Conservation (phyloP, 1,284 basidiomycete genomes). For the Ustilago hordei region DNA sequence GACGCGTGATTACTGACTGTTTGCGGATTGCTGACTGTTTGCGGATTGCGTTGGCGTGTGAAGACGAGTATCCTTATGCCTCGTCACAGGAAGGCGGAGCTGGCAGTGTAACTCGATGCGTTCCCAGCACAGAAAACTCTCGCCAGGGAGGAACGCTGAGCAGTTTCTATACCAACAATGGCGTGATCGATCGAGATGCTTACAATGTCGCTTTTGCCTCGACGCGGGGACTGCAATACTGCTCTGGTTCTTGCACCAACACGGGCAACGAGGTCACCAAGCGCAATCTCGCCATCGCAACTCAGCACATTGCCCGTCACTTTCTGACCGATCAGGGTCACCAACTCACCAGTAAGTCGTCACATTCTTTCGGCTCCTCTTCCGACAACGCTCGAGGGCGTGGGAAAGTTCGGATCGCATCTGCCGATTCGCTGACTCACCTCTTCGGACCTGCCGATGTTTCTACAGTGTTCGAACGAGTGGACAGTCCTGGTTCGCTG, state of each 20-base stretch:
- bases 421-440: neutral
- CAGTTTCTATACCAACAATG: constrained; percentile 49
- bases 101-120: constrained; percentile 53
- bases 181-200: constrained; percentile 37
- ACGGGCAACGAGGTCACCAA: constrained; percentile 49
- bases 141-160: constrained; percentile 49
- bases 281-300: constrained; percentile 12
- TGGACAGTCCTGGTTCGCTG: constrained; percentile 39
- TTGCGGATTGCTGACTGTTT: neutral
- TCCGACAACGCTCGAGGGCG: neutral
- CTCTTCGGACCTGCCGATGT: neutral
- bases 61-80: constrained; percentile 56
- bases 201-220: constrained; percentile 54
- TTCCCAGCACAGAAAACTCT: constrained; percentile 49
- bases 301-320: constrained; percentile 23
- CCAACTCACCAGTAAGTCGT: constrained; percentile 43
- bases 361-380: neutral
- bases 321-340: constrained; percentile 50
- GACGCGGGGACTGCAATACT: constrained; percentile 45
- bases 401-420: neutral
- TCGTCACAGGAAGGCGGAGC: constrained; percentile 53
- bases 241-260: constrained; percentile 44
- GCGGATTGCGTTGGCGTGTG: constrained; percentile 15
- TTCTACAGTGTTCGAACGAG: constrained; percentile 46
- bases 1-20: constrained; percentile 2